Conservation (phyloP, 1,284 basidiomycete genomes). For the Moesziomyces antarcticus region DNA sequence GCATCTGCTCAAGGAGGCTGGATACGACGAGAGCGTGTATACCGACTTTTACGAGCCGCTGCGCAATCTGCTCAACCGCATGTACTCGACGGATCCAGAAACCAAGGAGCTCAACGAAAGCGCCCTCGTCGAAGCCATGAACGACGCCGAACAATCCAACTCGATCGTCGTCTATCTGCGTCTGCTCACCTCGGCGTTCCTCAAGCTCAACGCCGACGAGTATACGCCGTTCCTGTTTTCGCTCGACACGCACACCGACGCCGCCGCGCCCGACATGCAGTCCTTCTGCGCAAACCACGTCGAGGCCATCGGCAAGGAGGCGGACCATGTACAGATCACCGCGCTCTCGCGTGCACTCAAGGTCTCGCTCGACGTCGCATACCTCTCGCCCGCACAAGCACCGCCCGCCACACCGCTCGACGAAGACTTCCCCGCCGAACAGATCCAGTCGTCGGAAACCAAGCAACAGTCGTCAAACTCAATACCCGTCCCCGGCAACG, state of each 20-base stretch:
- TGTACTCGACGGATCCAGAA: slow-evolving; percentile 50
- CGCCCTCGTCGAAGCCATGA: slow-evolving; percentile 50
- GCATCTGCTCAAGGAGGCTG: slow-evolving; percentile 51
- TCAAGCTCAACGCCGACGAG: slow-evolving; percentile 58
- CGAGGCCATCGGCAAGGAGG: slow-evolving; percentile 63
- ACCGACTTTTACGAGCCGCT: slow-evolving; percentile 61
- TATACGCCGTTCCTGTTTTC: slow-evolving; percentile 59
- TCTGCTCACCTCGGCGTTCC: slow-evolving; percentile 51
- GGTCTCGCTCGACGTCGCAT: slow-evolving; percentile 58
- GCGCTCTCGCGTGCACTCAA: slow-evolving; percentile 54
- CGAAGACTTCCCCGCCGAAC: slow-evolving; percentile 27
- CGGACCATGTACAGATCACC: slow-evolving; percentile 64
- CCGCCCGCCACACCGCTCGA: slow-evolving; percentile 45
- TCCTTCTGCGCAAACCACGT: slow-evolving; percentile 58
- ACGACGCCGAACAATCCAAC: slow-evolving; percentile 59
- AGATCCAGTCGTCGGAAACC: slow-evolving; percentile 9
- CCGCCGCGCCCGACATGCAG: slow-evolving; percentile 45
- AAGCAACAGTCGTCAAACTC: slow-evolving; percentile 7
- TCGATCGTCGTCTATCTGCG: slow-evolving; percentile 61
- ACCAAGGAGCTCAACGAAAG: slow-evolving; percentile 45
- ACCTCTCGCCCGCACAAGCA: slow-evolving; percentile 50
- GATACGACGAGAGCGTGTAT: slow-evolving; percentile 51
- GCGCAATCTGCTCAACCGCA: slow-evolving; percentile 35
- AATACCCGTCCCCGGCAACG: slow-evolving; percentile 41
- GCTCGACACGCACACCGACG: slow-evolving; percentile 23